Base-by-base conservation (phyloP, 176 grass and related monocot species). In the Pontederia paniculata region DNA sequence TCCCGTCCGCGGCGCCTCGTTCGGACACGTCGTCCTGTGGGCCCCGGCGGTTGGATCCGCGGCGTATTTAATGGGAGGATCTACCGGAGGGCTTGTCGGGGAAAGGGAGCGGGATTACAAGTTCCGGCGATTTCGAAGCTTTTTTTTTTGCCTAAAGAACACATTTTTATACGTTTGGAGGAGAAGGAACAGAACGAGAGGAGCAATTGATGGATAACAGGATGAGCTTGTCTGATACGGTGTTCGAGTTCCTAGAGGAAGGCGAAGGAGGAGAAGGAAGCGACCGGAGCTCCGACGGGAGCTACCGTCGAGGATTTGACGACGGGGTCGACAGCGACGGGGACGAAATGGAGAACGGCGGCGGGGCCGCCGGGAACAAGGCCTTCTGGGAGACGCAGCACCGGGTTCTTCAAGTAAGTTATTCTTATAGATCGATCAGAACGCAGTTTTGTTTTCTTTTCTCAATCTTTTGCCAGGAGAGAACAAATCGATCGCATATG, bases 211-310 rank as follows among this genome's bases (percentile, higher is more conserved):
- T 16, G 42, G 55, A 62, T 14, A 60, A 45, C 21, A 73, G 81
- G 51, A 67, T 76, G 82, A 97, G 91, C 74, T 13, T 90, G 54
- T 97, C 83, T 1, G 82, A 79, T 45, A 76, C 86, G 76, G 83
- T 97, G 44, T 18, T 88, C 51, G 75, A 77, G 72, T 54, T 90
- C 17, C 80, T 90, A 60, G 86, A 88, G 21, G 63, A 61, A 11
- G 91, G 83, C 20, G 54, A 46, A 37, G 28, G n/a, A n/a, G n/a
- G 28, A 37, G 28, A 37, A 70, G 72, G 70, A 58, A n/a, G 58
- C 69, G 68, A 52, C 56, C 56, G 78, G 74, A 63, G 11, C 48
- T 16, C 31, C 4, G 64, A 67, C 15, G 16, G 50, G 48, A 21
- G 31, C 22, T 67, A 14, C 10, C 48, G 21, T 10, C 12, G 16